Base-by-base conservation (phyloP, 768 basidiomycete species). In the Calocybe gangraenosa region DNA sequence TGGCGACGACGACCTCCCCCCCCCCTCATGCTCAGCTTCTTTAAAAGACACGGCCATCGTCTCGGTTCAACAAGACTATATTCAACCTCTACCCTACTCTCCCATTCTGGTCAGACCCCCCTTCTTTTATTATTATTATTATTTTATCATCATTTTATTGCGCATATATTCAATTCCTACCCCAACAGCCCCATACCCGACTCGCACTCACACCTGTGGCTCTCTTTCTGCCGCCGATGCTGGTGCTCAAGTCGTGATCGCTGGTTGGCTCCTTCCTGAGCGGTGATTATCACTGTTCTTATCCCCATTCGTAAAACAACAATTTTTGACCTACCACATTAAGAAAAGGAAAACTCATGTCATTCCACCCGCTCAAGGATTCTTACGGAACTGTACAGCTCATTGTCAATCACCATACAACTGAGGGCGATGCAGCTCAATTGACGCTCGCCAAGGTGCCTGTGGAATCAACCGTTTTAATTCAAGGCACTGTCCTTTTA, bases 361-460 rank as follows among this genome's bases (percentile, higher is more conserved):
- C 87, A 46, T 97, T 97, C 71, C 91, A 87, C 68, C 84, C 83
- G 23, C 76, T 96, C 60, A 86, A 80, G 57, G 92, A 94, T 64
- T 73, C 82, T 34, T 74, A 75, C 52, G 88, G 89, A 28, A 79
- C 74, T 0, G 78, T 85, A 2, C 93, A 97, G 65, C 82, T 97
- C 48, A 75, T 91, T 59, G 74, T 80, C 35, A 65, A 78, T 59
- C 75, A 78, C 53, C 57, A 68, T 50, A 52, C 64, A 35, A 8
- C 8, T 51, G 55, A 57, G 46, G 53, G 51, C 49, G 48, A 53
- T 44, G 53, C 59, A 47, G 62, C 76, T 40, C 41, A 53, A 43
- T 59, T 69, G 18, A 50, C 63, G 31, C 76, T 93, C 51, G 74
- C 81, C 42, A 65, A 70, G 31, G 69, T 88, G 23, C 86, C 91